phyloP scores from a whole-genome alignment of 2,329 filamentous ascomycete species.

The Metarhizium robertsii region DNA sequence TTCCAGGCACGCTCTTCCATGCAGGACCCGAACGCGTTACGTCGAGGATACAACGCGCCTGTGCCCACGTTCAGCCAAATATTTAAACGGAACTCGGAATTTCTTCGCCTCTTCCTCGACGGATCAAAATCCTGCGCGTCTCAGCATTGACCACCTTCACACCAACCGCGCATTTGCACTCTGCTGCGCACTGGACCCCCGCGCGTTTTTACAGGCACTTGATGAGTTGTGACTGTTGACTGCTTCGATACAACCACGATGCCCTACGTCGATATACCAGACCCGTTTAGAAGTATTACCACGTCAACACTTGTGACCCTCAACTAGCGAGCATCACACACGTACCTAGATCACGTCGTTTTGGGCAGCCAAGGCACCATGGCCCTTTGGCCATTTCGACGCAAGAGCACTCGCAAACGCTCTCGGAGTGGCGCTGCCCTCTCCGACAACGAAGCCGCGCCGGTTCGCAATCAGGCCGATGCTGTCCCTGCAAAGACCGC shows the following conservation, averaged over 20 bases:
- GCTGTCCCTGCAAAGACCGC: constrained; percentile 14
- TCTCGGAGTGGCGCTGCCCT: constrained; percentile 43
- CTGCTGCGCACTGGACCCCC: not conserved
- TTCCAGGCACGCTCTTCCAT: not conserved
- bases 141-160: not conserved
- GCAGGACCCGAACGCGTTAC: not conserved
- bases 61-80: not conserved
- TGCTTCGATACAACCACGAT: constrained; percentile 4
- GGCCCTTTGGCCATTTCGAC: constrained; percentile 78
- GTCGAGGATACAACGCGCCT: not conserved
- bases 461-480: constrained; percentile 27
- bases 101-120: not conserved
- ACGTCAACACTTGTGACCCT: not conserved
- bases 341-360: not conserved
- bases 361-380: constrained; percentile 32
- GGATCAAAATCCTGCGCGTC: not conserved
- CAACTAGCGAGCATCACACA: constrained; percentile 1
- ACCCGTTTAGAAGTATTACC: not conserved
- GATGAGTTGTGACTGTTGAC: not conserved
- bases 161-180: not conserved
- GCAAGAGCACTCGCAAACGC: constrained; percentile 58
- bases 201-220: not conserved
- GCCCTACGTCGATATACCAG: constrained; percentile 4
- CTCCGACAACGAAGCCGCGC: constrained; percentile 38
- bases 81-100: not conserved